Percentiles rank a stretch among this genome's conserved stretches.
phyloP scores from a whole-genome alignment of 352 stramenopile genomes.

The Phytophthora fragariae region DNA sequence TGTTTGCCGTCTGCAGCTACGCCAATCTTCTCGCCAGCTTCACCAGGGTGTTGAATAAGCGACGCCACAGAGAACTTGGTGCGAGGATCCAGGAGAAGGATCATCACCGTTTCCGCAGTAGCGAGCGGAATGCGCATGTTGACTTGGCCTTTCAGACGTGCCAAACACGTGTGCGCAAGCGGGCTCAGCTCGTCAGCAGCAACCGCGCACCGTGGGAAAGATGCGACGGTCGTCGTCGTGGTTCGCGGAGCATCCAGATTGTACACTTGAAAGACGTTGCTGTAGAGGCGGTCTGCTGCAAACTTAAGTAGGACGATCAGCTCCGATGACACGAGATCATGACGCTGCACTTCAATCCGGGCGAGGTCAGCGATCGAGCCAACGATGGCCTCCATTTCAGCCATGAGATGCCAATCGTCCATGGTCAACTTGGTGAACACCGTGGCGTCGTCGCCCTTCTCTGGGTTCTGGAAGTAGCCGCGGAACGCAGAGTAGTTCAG shows the following conservation, averaged over 20 bases:
- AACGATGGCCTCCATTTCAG: constrained; percentile 14
- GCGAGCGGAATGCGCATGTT: not conserved
- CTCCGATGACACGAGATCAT: too few relatives aligned
- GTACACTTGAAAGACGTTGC: not conserved
- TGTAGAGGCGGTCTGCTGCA: too few relatives aligned
- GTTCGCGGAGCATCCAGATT: not conserved
- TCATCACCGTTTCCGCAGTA: not conserved
- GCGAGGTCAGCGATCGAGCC: too few relatives aligned
- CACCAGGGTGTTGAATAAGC: not conserved
- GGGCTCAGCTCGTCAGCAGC: too few relatives aligned
- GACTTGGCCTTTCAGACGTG: constrained; percentile 4
- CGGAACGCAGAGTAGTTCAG: not conserved
- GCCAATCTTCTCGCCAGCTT: not conserved
- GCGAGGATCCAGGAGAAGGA: constrained; percentile 8
- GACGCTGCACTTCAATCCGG: too few relatives aligned
- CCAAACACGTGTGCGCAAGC: not conserved
- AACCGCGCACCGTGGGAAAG: not conserved
- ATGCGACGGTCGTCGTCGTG: not conserved
- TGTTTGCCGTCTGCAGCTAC: too few relatives aligned
- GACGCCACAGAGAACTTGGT: constrained; percentile 6
- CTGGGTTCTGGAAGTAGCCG: not conserved
- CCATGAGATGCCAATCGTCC: not conserved
- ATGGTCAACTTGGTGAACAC: too few relatives aligned
- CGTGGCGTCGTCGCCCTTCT: constrained; percentile 9
- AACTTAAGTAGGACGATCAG: too few relatives aligned